Evolutionary conservation across 768 basidiomycete species (phyloP).

Genomic region (Sutorius australiensis): DNA sequence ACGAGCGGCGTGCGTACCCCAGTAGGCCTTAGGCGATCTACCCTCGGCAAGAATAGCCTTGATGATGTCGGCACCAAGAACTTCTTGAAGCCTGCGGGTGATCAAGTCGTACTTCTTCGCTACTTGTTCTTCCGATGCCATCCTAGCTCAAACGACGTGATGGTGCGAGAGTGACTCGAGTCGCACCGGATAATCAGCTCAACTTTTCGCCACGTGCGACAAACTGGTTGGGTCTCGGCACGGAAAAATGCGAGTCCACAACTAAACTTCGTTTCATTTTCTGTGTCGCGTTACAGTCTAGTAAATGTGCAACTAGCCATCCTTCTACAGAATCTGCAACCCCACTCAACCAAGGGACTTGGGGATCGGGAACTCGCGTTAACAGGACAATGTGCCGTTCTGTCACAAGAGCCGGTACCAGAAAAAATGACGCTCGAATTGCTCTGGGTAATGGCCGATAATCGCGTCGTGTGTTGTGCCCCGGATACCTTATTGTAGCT

Average conservation of each 20-base stretch:
- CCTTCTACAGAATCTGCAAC: background rate
- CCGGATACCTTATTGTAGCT: background rate
- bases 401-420: no score
- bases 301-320: no score
- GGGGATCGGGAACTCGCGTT: background rate
- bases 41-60: slow-evolving; percentile 77
- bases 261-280: background rate
- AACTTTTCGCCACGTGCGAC: slow-evolving; percentile 3
- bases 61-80: slow-evolving; percentile 81
- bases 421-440: background rate
- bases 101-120: slow-evolving; percentile 72
- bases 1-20: slow-evolving; percentile 55
- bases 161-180: slow-evolving; percentile 11
- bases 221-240: background rate
- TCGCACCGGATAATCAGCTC: background rate
- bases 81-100: slow-evolving; percentile 81
- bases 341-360: no score
- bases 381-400: background rate
- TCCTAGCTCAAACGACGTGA: slow-evolving; percentile 11
- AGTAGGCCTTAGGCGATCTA: slow-evolving; percentile 79
- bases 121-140: slow-evolving; percentile 32
- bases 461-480: background rate
- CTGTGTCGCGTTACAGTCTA: background rate
- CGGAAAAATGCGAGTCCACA: background rate
- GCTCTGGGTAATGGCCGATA: background rate